Evolutionary conservation across 1,139 yeast genomes (phyloP).

Genomic region (Pichia sp.): DNA sequence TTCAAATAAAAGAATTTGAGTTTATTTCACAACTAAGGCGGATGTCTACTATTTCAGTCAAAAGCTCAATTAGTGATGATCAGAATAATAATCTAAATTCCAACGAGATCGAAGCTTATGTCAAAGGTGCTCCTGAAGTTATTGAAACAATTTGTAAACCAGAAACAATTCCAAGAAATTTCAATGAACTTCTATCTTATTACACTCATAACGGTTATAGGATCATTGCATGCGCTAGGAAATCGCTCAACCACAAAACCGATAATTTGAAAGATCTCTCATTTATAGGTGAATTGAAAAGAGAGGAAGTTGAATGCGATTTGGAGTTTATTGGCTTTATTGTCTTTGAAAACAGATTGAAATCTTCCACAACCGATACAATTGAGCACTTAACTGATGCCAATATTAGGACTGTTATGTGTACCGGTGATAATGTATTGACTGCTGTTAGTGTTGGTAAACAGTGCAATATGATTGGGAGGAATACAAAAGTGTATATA

Average conservation of each 20-base stretch:
- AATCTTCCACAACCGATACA: slow-evolving; percentile 56
- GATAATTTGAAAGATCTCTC: slow-evolving; percentile 26
- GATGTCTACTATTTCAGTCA: slow-evolving; percentile 62
- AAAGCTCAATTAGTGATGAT: slow-evolving; percentile 21
- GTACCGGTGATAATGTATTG: slow-evolving; percentile 93
- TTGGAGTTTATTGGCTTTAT: slow-evolving; percentile 80
- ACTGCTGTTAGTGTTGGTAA: slow-evolving; percentile 92
- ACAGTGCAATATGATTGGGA: slow-evolving; percentile 63
- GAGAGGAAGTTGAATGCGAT: slow-evolving; percentile 62
- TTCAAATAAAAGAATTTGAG: slow-evolving; percentile 68
- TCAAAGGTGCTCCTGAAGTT: slow-evolving; percentile 98
- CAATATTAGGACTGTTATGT: slow-evolving; percentile 79
- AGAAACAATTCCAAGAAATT: slow-evolving; percentile 65
- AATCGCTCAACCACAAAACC: slow-evolving; percentile 27
- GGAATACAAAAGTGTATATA: slow-evolving; percentile 46
- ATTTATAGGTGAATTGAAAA: slow-evolving; percentile 27
- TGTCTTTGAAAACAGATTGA: slow-evolving; percentile 84
- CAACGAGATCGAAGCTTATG: slow-evolving; percentile 36
- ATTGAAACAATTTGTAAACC: slow-evolving; percentile 69
- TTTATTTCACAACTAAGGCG: slow-evolving; percentile 79
- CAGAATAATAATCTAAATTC: slow-evolving; percentile 5
- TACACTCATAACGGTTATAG: slow-evolving; percentile 93
- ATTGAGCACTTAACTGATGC: slow-evolving; percentile 56
- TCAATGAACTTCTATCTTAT: slow-evolving; percentile 61
- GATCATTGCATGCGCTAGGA: slow-evolving; percentile 90